Conservation (phyloP, 2,329 filamentous ascomycete species). For the Parastagonospora nodorum region DNA sequence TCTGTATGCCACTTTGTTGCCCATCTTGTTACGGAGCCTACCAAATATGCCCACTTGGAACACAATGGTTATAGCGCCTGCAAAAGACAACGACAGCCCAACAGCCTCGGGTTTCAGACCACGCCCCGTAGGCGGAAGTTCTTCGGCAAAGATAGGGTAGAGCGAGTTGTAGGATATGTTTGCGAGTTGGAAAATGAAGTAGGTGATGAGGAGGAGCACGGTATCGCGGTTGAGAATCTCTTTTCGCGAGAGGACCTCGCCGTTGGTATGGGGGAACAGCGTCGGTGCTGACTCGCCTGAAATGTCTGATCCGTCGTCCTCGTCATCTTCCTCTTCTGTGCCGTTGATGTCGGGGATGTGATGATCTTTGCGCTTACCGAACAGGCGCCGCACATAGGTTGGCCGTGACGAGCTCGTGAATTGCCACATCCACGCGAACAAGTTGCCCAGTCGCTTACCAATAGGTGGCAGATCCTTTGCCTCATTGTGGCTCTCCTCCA, state of each 20-base stretch:
- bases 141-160: slow-evolving; percentile 89
- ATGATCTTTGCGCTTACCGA: slow-evolving; percentile 31
- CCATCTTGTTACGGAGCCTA: slow-evolving; percentile 74
- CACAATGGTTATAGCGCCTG: slow-evolving; percentile 81
- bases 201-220: slow-evolving; percentile 78
- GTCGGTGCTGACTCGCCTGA: slow-evolving; percentile 38
- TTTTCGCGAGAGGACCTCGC: slow-evolving; percentile 55
- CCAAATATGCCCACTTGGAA: slow-evolving; percentile 91
- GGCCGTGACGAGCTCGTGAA: slow-evolving; percentile 65
- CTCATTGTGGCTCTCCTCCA: slow-evolving; percentile 83
- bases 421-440: slow-evolving; percentile 74
- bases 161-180: slow-evolving; percentile 96
- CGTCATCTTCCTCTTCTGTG: slow-evolving; percentile 49
- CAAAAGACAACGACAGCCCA: slow-evolving; percentile 81
- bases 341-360: slow-evolving; percentile 36
- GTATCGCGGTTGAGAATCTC: slow-evolving; percentile 80
- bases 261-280: slow-evolving; percentile 50
- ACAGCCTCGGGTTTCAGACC: slow-evolving; percentile 78
- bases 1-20: slow-evolving; percentile 85
- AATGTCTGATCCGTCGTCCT: slow-evolving; percentile 50
- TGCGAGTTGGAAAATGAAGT: slow-evolving; percentile 89
- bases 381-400: slow-evolving; percentile 59
- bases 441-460: slow-evolving; percentile 60
- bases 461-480: slow-evolving; percentile 66
- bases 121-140: slow-evolving; percentile 75